Evolutionary conservation across 225 moss, liverwort and hornwort genomes (phyloP).

Genomic region (Antitrichia curtipendula): DNA sequence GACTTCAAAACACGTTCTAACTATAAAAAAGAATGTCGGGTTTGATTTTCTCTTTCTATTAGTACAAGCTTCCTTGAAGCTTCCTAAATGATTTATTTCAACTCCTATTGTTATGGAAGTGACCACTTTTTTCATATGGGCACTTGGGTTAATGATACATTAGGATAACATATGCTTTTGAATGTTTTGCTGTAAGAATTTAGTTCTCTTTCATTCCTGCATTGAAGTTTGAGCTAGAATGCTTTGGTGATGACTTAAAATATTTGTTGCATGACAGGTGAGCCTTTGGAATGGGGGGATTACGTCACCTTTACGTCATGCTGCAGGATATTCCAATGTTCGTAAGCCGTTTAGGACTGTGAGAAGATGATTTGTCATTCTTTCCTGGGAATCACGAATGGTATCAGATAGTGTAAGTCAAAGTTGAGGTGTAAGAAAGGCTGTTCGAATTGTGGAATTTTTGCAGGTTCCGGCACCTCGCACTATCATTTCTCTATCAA

Average conservation of each 20-base stretch:
- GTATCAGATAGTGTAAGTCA: not conserved
- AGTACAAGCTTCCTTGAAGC: not conserved
- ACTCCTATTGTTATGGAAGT: not conserved
- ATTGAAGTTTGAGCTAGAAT: not conserved
- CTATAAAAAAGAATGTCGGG: no score
- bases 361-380: not conserved
- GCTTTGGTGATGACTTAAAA: constrained; percentile 14
- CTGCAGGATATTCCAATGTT: constrained; percentile 66
- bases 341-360: constrained; percentile 40
- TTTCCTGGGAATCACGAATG: not conserved
- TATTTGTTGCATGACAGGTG: constrained; percentile 45
- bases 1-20: not conserved
- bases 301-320: constrained; percentile 47
- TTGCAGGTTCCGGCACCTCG: constrained; percentile 61
- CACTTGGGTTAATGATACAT: not conserved
- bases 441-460: not conserved
- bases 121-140: not conserved
- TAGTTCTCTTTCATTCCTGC: not conserved
- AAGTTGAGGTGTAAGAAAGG: not conserved
- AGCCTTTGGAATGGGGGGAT: constrained; percentile 77
- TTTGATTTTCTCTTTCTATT: not conserved
- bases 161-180: not conserved
- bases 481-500: constrained; percentile 54
- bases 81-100: not conserved
- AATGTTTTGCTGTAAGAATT: not conserved